Evolutionary conservation across 1,284 basidiomycete genomes (phyloP).

Genomic region (Puccinia triticina): DNA sequence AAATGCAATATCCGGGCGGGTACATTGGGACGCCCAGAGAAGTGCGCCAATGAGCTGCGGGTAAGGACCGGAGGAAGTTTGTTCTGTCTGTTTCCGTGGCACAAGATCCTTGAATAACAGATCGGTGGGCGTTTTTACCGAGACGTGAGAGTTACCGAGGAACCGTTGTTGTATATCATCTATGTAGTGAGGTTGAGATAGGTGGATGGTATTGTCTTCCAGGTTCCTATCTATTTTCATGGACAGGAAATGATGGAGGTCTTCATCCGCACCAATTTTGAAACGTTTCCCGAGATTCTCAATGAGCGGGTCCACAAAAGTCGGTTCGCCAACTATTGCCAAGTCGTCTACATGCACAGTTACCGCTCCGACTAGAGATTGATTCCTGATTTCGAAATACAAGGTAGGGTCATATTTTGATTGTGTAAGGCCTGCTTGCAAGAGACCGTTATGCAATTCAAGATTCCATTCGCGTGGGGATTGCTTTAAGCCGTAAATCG

Average conservation of each 20-base stretch:
- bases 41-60: not conserved
- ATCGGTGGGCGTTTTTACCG: not conserved
- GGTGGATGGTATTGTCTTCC: not conserved
- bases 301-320: no score
- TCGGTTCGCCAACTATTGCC: not conserved
- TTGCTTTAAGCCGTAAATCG: conserved; percentile 9
- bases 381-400: not conserved
- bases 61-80: not conserved
- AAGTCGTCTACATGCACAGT: not conserved
- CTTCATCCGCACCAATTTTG: no score
- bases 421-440: not conserved
- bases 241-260: no score
- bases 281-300: no score
- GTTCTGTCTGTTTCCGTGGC: not conserved
- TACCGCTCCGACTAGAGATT: not conserved
- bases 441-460: not conserved
- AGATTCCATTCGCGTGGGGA: not conserved
- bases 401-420: not conserved
- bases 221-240: not conserved
- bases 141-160: not conserved
- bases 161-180: not conserved
- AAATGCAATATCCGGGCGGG: not conserved
- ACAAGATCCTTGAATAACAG: not conserved
- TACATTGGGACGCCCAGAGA: not conserved
- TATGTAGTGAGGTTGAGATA: not conserved